Evolutionary conservation across 345 rosid genomes (phyloP).

Genomic region (Sapria himalayana): DNA sequence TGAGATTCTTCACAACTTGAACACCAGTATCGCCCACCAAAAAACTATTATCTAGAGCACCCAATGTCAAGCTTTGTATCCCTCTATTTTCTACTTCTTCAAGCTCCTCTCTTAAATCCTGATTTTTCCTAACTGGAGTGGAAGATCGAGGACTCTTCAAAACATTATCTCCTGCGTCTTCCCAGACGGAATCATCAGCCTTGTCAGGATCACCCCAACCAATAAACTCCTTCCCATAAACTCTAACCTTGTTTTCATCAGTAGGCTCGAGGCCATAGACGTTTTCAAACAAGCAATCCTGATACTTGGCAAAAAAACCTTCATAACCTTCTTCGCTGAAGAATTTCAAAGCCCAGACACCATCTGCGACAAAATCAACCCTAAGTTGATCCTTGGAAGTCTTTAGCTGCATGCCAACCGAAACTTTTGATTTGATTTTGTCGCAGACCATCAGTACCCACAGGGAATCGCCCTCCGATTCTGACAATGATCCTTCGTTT

Average conservation of each 20-base stretch:
- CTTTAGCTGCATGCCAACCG: slow-evolving; percentile 52
- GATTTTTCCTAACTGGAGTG: slow-evolving; percentile 34
- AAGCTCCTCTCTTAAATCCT: slow-evolving; percentile 73
- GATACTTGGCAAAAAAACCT: slow-evolving; percentile 24
- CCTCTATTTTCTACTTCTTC: slow-evolving; percentile 84
- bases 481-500: slow-evolving; percentile 23
- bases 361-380: slow-evolving; percentile 71
- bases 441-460: slow-evolving; percentile 52
- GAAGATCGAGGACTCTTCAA: slow-evolving; percentile 39
- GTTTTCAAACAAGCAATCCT: slow-evolving; percentile 76
- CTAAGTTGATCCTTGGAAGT: slow-evolving; percentile 60
- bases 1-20: slow-evolving; percentile 82
- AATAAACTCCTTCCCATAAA: slow-evolving; percentile 80
- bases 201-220: slow-evolving; percentile 76
- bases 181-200: slow-evolving; percentile 99
- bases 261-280: slow-evolving; percentile 61
- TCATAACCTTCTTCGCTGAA: slow-evolving; percentile 33
- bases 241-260: slow-evolving; percentile 55
- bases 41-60: slow-evolving; percentile 89
- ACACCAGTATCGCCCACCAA: slow-evolving; percentile 80
- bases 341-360: slow-evolving; percentile 87
- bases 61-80: slow-evolving; percentile 88
- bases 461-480: slow-evolving; percentile 19
- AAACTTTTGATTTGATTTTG: slow-evolving; percentile 35
- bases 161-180: slow-evolving; percentile 69